These are phyloP conservation scores for Apostasia ramifera DNA, from an alignment of 106 monocot species.

Conservation along the genomic window DNA sequence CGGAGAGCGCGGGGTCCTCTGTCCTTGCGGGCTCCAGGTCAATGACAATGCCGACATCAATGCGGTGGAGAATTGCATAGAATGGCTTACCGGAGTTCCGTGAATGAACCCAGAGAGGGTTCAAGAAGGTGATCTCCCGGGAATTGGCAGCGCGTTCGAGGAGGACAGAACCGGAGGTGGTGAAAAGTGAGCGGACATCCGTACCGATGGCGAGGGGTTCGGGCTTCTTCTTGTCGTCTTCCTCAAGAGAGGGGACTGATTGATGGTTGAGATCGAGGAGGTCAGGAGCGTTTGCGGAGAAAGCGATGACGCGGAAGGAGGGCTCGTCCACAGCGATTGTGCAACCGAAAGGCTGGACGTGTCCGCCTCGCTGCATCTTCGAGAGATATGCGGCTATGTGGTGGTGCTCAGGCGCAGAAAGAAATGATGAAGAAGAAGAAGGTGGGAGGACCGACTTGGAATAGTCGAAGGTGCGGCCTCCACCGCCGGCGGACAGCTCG, in stretches of 20 bases:
- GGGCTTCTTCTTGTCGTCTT: background rate
- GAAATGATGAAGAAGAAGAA: slow-evolving; percentile 8
- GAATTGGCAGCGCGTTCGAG: slow-evolving; percentile 64
- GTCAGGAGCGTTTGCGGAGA: slow-evolving; percentile 69
- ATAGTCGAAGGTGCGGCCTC: slow-evolving; percentile 67
- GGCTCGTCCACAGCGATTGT: slow-evolving; percentile 68
- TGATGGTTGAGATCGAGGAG: slow-evolving; percentile 63
- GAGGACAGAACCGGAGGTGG: slow-evolving; percentile 38
- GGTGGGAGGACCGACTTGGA: slow-evolving; percentile 28
- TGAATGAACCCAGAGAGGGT: slow-evolving; percentile 81
- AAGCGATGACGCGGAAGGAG: slow-evolving; percentile 65
- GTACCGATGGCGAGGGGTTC: slow-evolving; percentile 40
- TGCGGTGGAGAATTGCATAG: slow-evolving; percentile 87
- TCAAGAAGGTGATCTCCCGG: slow-evolving; percentile 79
- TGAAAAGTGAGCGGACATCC: slow-evolving; percentile 75
- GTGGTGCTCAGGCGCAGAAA: slow-evolving; percentile 21
- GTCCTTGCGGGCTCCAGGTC: slow-evolving; percentile 81
- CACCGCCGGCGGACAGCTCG: slow-evolving; percentile 72
- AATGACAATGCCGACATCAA: slow-evolving; percentile 88
- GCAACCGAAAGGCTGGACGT: slow-evolving; percentile 90
- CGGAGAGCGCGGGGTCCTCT: slow-evolving; percentile 77
- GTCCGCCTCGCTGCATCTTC: slow-evolving; percentile 83
- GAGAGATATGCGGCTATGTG: slow-evolving; percentile 92
- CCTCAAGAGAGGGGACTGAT: slow-evolving; percentile 48
- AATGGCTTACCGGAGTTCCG: slow-evolving; percentile 63